These are phyloP conservation scores for Graphium sp. DNA, from an alignment of 2,329 filamentous ascomycete genomes.

Conservation along the genomic window DNA sequence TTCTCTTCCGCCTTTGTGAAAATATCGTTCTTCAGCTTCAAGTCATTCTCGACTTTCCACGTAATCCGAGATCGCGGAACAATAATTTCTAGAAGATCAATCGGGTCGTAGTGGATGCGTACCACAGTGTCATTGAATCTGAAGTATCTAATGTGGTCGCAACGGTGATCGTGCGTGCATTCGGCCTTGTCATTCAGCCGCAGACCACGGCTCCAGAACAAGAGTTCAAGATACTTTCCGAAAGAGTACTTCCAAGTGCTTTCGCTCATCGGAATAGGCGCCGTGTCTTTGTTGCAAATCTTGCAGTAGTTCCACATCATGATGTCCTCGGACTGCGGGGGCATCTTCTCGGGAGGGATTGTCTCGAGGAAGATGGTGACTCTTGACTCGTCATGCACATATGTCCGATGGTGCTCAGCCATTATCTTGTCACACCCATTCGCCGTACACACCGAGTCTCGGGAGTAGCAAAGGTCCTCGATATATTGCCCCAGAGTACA, in stretches of 20 bases:
- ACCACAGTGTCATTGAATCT: conserved; percentile 73
- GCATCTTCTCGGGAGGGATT: conserved; percentile 22
- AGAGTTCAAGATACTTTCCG: conserved; percentile 92
- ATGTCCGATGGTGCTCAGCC: conserved; percentile 87
- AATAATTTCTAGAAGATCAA: conserved; percentile 85
- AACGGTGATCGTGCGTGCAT: conserved; percentile 84
- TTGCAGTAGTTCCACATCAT: conserved; percentile 98
- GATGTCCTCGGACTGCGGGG: conserved; percentile 45
- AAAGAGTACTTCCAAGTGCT: conserved; percentile 97
- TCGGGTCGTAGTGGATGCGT: conserved; percentile 80
- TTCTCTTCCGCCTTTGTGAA: conserved; percentile 68
- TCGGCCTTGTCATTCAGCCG: conserved; percentile 51
- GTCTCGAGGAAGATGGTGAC: conserved; percentile 76
- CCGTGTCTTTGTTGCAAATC: conserved; percentile 77
- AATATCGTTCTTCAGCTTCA: conserved; percentile 84
- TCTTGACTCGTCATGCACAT: conserved; percentile 89
- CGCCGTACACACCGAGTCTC: conserved; percentile 60
- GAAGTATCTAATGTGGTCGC: conserved; percentile 86
- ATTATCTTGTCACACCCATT: conserved; percentile 80
- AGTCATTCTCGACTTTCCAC: conserved; percentile 93
- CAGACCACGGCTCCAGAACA: conserved; percentile 83
- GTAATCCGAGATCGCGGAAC: conserved; percentile 81
- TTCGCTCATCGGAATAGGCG: conserved; percentile 79
- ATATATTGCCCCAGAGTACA: conserved; percentile 92
- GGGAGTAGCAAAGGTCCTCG: conserved; percentile 68